These are phyloP conservation scores for Odontarrhena argentea DNA, from an alignment of 345 rosid genomes.

Conservation along the genomic window DNA sequence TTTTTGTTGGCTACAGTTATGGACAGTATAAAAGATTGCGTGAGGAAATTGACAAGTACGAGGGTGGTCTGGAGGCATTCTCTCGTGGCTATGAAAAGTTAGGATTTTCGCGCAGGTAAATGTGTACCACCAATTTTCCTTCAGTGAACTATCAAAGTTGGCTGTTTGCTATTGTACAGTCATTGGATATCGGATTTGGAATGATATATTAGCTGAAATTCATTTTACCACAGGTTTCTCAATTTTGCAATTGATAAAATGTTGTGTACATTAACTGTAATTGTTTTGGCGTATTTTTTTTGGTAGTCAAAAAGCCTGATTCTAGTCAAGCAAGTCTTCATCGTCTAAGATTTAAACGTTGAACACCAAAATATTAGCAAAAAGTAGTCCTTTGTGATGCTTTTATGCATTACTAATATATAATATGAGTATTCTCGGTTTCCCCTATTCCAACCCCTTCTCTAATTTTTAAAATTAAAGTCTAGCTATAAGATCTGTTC, in stretches of 20 bases:
- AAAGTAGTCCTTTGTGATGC: background rate
- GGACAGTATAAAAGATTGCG: slow-evolving; percentile 63
- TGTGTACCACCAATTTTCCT: slow-evolving; percentile 19
- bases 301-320: background rate
- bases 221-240: slow-evolving; percentile 8
- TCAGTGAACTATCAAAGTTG: slow-evolving; percentile 2
- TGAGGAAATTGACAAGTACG: slow-evolving; percentile 70
- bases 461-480: background rate
- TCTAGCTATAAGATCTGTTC: background rate
- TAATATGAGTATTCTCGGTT: background rate
- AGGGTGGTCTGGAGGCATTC: slow-evolving; percentile 90
- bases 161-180: slow-evolving; percentile 9
- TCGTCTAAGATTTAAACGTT: background rate
- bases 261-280: background rate
- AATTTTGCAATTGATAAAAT: slow-evolving; percentile 20
- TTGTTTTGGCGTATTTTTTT: background rate
- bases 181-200: background rate
- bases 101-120: slow-evolving; percentile 83
- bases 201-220: background rate
- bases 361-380: background rate
- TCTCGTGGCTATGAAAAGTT: slow-evolving; percentile 95
- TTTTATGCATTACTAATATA: background rate
- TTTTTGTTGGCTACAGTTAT: slow-evolving; percentile 53
- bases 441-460: background rate
- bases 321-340: slow-evolving; percentile 12